Percentiles rank a stretch among this genome's conserved stretches.
phyloP scores from a whole-genome alignment of 1,284 basidiomycete genomes.

The Puccinia hordei region DNA sequence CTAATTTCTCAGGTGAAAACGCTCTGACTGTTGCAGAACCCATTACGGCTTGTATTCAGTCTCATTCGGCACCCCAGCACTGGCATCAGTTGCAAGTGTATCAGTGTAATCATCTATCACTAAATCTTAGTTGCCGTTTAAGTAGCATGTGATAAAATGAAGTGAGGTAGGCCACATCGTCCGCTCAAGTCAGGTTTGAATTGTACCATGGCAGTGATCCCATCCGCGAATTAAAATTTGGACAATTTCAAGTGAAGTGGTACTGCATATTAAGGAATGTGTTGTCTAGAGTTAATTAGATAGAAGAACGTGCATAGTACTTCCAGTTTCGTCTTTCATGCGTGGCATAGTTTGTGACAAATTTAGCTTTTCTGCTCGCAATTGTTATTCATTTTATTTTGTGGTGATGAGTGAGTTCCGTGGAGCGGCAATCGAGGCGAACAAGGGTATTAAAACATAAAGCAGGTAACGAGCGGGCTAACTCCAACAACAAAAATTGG shows the following conservation, averaged over 20 bases:
- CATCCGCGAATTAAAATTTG: too few relatives aligned
- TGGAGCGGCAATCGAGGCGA: not conserved
- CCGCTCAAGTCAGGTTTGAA: too few relatives aligned
- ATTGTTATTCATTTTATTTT: not conserved
- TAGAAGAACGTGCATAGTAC: not conserved
- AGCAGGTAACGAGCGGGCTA: not conserved
- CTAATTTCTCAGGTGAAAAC: not conserved
- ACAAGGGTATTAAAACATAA: not conserved
- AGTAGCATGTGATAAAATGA: too few relatives aligned
- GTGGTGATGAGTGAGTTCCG: not conserved
- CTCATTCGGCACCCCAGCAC: not conserved
- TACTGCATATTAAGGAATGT: not conserved
- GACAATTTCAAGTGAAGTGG: too few relatives aligned
- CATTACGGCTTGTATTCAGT: not conserved
- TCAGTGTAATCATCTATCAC: too few relatives aligned
- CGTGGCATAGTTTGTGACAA: not conserved
- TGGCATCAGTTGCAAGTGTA: too few relatives aligned
- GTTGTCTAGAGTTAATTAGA: too few relatives aligned
- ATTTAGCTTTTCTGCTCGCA: not conserved
- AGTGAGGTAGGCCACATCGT: too few relatives aligned
- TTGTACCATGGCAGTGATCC: too few relatives aligned
- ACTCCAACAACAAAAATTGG: not conserved
- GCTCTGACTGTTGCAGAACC: not conserved
- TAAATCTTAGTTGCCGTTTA: too few relatives aligned
- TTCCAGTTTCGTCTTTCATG: not conserved